Evolutionary conservation across 176 grass and related monocot species (phyloP).

Genomic region (Aegilops bicornis): DNA sequence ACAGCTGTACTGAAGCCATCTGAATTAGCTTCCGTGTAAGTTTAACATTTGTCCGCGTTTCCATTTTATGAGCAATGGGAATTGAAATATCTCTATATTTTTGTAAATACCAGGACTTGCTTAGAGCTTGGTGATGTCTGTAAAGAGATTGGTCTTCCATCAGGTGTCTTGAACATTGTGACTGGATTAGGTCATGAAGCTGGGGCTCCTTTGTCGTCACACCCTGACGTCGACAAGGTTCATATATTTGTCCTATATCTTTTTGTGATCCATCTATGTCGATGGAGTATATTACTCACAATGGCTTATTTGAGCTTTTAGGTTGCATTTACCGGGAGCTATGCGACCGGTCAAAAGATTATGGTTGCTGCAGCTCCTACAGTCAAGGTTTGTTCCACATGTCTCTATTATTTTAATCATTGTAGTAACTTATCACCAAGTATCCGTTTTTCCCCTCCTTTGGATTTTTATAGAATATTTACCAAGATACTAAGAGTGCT

Average conservation of each 20-base stretch:
- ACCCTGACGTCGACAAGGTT: conserved; percentile 92
- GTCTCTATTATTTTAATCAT: background rate
- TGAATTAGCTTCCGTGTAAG: conserved; percentile 90
- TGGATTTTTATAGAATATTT: conserved; percentile 1
- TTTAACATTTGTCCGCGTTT: conserved; percentile 24
- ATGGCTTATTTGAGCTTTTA: conserved; percentile 44
- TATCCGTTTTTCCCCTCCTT: background rate
- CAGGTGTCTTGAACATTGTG: conserved; percentile 84
- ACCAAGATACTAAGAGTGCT: background rate
- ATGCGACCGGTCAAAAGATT: conserved; percentile 85
- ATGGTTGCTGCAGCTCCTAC: conserved; percentile 84
- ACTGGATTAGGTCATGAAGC: conserved; percentile 94
- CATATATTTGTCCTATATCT: background rate
- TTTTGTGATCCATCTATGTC: background rate
- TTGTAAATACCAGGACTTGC: conserved; percentile 79
- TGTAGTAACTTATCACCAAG: background rate
- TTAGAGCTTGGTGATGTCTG: conserved; percentile 92
- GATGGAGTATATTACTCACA: conserved; percentile 9
- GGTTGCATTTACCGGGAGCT: conserved; percentile 95
- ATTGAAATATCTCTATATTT: conserved; percentile 13
- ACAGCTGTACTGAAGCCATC: conserved; percentile 97
- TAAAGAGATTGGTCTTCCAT: conserved; percentile 87
- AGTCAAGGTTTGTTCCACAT: conserved; percentile 71
- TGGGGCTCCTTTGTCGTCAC: conserved; percentile 92
- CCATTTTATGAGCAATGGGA: conserved; percentile 6